A percentile compares a stretch with the other conserved stretches of the same genome.
Evolutionary conservation across 345 rosid species (phyloP).

Genomic region (Acer saccharum): DNA sequence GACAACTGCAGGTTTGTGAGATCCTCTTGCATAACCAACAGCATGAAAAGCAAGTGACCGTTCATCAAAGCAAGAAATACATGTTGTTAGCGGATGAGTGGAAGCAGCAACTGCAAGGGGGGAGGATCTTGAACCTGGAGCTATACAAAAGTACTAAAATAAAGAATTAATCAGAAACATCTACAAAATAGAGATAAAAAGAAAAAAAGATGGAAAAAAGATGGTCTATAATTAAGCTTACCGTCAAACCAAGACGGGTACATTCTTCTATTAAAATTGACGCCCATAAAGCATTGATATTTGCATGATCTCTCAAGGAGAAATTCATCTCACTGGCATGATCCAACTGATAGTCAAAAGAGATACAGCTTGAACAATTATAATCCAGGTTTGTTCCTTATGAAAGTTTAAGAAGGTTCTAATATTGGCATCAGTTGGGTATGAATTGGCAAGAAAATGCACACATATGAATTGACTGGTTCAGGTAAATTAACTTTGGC

Average conservation of each 20-base stretch:
- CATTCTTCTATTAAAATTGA: slow-evolving; percentile 89
- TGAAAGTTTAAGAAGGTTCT: slow-evolving; percentile 10
- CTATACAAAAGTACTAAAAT: slow-evolving; percentile 88
- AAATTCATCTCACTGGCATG: slow-evolving; percentile 41
- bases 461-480: background rate
- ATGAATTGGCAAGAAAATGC: background rate
- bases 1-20: slow-evolving; percentile 76
- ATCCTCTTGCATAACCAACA: slow-evolving; percentile 87
- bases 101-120: slow-evolving; percentile 96
- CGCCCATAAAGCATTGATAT: slow-evolving; percentile 89
- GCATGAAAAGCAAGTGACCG: slow-evolving; percentile 97
- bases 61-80: slow-evolving; percentile 89
- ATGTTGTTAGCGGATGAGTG: slow-evolving; percentile 66
- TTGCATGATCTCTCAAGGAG: slow-evolving; percentile 48
- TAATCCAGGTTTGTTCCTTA: slow-evolving; percentile 3
- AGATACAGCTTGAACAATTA: slow-evolving; percentile 30
- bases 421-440: slow-evolving; percentile 7
- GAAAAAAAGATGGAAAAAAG: background rate
- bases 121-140: slow-evolving; percentile 97
- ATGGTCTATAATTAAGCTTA: slow-evolving; percentile 37
- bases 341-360: slow-evolving; percentile 60
- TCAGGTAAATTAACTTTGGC: background rate
- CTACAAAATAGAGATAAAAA: slow-evolving; percentile 21
- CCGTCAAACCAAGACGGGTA: slow-evolving; percentile 86
- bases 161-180: slow-evolving; percentile 39